Percentiles rank a stretch among this genome's conserved stretches.
Conservation (phyloP, 805 yeast species). For the Phaffomyces thermotolerans region DNA sequence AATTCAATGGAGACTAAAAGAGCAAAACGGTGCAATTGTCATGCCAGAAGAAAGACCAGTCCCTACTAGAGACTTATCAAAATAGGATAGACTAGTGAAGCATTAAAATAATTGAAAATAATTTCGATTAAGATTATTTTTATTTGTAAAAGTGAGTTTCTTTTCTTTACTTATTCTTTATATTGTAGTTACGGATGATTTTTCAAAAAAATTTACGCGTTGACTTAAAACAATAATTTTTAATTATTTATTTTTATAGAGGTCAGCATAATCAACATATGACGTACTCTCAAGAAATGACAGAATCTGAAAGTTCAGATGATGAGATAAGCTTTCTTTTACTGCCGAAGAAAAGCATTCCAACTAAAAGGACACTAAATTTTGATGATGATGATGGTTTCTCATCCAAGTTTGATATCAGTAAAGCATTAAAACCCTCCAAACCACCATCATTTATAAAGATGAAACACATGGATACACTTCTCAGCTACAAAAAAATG, state of each 20-base stretch:
- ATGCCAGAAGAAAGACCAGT: constrained; percentile 39
- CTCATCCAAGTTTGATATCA: background rate
- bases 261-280: no score
- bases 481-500: constrained; percentile 2
- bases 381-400: background rate
- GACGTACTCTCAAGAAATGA: no score
- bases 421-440: background rate
- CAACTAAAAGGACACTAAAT: background rate
- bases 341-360: background rate
- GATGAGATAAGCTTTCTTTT: no score
- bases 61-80: constrained; percentile 5
- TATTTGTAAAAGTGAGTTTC: no score
- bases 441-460: constrained; percentile 1
- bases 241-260: no score
- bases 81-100: background rate
- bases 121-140: no score
- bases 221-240: no score
- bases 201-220: no score
- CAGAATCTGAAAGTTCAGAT: no score
- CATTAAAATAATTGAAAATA: no score
- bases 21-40: constrained; percentile 39
- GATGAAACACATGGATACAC: background rate
- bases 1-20: constrained; percentile 56
- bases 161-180: no score
- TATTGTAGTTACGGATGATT: no score